Evolutionary conservation across 2,329 filamentous ascomycete species (phyloP), one percentile per base, ranked within the genome.

Genomic region (Talaromyces rugulosus): DNA sequence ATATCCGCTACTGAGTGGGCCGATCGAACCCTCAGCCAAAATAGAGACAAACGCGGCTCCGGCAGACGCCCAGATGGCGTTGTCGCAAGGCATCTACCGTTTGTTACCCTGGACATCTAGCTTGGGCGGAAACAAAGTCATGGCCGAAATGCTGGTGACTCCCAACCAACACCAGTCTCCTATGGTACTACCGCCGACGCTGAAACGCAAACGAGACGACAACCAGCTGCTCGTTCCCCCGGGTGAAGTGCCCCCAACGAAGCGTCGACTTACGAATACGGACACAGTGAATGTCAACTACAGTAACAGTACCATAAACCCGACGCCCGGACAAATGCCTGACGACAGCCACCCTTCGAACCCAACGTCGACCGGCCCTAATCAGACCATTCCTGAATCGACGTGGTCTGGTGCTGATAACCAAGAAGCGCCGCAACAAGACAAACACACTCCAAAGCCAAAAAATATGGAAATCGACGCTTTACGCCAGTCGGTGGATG

Each of bases 401-500:
- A 52, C 12, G 14, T 40, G 53, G 30, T 56, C 27, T 23, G 61
- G 60, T 55, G 31, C 63, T 34, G 55, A 54, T 51, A 62, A 23
- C 61, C 53, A 34, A 31, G 58, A 58, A 52, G 59, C 9, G 27
- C 59, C 33, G 14, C 61, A 33, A 62, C 47, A 63, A 60, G 67
- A 67, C 23, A 62, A 64, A 59, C 65, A 65, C 56, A 64, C 67
- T 56, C 63, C 64, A 58, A 62, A 65, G 27, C 63, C 63, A 50
- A 64, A 63, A 14, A 71, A 72, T 27, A 68, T 74, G 42, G 69
- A 75, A 59, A 62, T 70, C 27, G 69, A 87, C 42, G 80, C 79
- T 62, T 83, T 89, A 65, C 86, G 86, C 72, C 88, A 93, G 68
- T 84, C 85, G 40, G 89, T 98, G 72, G 89, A 92, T 72, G 87